Evolutionary conservation across 2,329 filamentous ascomycete genomes (phyloP).

Genomic region (Colletotrichum tamarilloi): DNA sequence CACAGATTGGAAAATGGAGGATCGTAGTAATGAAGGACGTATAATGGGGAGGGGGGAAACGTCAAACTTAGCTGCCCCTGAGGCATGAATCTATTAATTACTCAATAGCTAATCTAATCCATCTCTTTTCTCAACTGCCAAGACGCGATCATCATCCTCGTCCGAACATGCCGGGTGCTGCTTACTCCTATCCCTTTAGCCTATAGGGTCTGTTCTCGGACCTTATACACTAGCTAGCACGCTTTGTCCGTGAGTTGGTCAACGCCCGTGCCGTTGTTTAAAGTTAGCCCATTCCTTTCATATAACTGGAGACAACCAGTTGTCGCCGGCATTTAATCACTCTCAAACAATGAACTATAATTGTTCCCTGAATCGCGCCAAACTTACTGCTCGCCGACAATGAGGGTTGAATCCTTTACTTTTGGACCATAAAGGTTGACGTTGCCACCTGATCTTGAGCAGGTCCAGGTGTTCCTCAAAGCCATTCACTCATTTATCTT

Average conservation of each 20-base stretch:
- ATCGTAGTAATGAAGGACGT: neutral
- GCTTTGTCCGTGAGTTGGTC: neutral
- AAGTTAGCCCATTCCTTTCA: neutral
- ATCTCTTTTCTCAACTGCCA: neutral
- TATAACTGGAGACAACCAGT: neutral
- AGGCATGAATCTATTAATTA: constrained; percentile 25
- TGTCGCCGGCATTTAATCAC: constrained; percentile 9
- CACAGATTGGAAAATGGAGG: neutral
- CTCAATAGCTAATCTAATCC: neutral
- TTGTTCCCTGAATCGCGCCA: constrained; percentile 9
- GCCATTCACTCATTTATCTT: neutral
- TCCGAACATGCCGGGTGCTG: constrained; percentile 1
- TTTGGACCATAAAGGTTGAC: constrained; percentile 12
- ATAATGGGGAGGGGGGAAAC: neutral
- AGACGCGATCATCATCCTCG: neutral
- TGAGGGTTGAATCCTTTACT: neutral
- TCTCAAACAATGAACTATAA: constrained; percentile 3
- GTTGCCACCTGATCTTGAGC: neutral
- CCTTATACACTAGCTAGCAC: neutral
- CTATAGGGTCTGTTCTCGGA: neutral
- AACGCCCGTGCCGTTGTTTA: constrained; percentile 5
- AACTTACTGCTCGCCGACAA: neutral
- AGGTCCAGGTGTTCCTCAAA: neutral
- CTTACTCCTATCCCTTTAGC: neutral
- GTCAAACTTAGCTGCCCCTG: constrained; percentile 1